Base-by-base conservation (phyloP, 2,329 filamentous ascomycete species). In the Phyllosticta citrichinensis region DNA sequence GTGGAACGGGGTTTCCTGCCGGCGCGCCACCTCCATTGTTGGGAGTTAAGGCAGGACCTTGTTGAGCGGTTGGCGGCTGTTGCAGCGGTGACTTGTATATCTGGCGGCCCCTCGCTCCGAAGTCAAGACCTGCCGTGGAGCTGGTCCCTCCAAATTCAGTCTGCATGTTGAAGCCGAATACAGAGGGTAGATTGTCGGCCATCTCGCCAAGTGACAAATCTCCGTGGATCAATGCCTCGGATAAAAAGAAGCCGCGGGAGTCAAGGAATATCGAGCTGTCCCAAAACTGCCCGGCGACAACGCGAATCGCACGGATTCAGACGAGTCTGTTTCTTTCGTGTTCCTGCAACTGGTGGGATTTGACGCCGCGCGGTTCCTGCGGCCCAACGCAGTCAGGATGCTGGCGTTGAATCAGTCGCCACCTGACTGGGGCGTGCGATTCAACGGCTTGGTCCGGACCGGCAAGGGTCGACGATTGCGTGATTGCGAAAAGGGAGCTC, bases 1-100 rank as follows among this genome's bases (percentile, higher is more conserved):
- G 70, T 19, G 73, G 69, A 51, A 75, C 71, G 50, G 73, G 73
- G 4, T 70, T 69, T 62, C 71, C 68, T n/a, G 66, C 54, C 30
- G 68, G 65, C 50, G 65, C 63, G 55, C 17, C 20, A 24, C 25
- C 52, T 17, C 17, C 52, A 24, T 24, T n/a, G 52, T n/a, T 24
- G 3, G 55, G 3, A 19, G 22, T 24, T 3, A 10, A n/a, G 17
- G 20, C 10, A 53, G 52, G 11, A 20, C 14, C 5, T n/a, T 47
- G 14, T n/a, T 47, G 40, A 14, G 40, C 3, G 17, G 40, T 47
- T 14, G 17, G n/a, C 12, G 14, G 40, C 5, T 47, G 40, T n/a
- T 47, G 40, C 5, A n/a, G 40, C 40, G 40, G 40, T n/a, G 40
- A 47, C 14, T 47, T 17, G n/a, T 47, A 47, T 6, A 47, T 47